Conservation (phyloP, 805 yeast genomes). For the Sugiyamaella smithiae region DNA sequence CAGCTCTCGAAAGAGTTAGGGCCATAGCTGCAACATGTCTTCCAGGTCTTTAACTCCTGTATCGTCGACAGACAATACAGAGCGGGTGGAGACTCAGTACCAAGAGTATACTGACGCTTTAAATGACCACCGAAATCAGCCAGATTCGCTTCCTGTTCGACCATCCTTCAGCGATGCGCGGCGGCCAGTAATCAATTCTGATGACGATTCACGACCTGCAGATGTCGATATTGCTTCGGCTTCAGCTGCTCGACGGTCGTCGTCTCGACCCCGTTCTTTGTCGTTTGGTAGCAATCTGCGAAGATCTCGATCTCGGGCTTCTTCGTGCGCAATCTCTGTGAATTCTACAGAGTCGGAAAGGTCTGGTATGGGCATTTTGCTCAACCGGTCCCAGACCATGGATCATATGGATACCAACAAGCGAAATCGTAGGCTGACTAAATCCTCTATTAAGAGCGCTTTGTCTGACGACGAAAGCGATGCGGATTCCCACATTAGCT, state of each 20-base stretch:
- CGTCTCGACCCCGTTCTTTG: slow-evolving; percentile 6
- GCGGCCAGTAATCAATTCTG: slow-evolving; percentile 15
- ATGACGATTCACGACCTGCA: slow-evolving; percentile 17
- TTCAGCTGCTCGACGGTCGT: slow-evolving; percentile 2
- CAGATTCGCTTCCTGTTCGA: slow-evolving; percentile 41
- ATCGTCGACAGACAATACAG: not conserved
- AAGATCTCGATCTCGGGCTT: slow-evolving; percentile 13
- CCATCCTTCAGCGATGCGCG: slow-evolving; percentile 24
- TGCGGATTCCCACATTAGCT: slow-evolving; percentile 31
- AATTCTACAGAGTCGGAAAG: slow-evolving; percentile 18
- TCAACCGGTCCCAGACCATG: slow-evolving; percentile 8
- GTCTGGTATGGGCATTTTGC: slow-evolving; percentile 22
- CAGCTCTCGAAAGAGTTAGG: too few relatives aligned
- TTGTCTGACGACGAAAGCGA: slow-evolving; percentile 27
- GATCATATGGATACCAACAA: slow-evolving; percentile 13
- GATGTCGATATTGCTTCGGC: slow-evolving; percentile 24
- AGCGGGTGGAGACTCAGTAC: not conserved
- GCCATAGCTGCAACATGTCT: not conserved
- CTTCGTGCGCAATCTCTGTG: slow-evolving; percentile 25
- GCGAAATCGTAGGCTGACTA: slow-evolving; percentile 23
- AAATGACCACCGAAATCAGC: slow-evolving; percentile 50
- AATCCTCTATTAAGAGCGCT: slow-evolving; percentile 49
- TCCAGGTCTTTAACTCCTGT: slow-evolving; percentile 6
- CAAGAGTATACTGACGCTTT: slow-evolving; percentile 28
- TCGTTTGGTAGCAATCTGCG: slow-evolving; percentile 3